A percentile compares a stretch with the other conserved stretches of the same genome.
Evolutionary conservation across 768 basidiomycete species (phyloP).

Genomic region (Podaxis carcinomalis): DNA sequence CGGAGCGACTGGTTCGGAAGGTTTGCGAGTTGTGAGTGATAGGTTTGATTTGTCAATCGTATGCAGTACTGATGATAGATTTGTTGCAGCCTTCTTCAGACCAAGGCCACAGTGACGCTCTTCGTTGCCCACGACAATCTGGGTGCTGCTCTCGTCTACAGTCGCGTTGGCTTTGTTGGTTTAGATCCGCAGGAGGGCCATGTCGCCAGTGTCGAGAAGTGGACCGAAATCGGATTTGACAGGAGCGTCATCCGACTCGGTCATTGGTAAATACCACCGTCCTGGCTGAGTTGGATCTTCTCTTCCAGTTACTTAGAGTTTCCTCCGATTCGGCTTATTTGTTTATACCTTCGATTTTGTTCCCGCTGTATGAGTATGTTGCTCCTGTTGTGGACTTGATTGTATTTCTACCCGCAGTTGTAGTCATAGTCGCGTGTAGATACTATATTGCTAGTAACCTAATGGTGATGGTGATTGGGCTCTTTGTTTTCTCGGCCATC

Average conservation of each 20-base stretch:
- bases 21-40: conserved; percentile 51
- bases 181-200: conserved; percentile 26
- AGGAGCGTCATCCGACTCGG: conserved; percentile 43
- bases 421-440: background rate
- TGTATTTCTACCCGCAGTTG: background rate
- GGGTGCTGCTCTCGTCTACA: conserved; percentile 50
- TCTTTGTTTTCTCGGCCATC: no score
- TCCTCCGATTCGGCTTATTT: no score
- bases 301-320: background rate
- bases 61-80: conserved; percentile 16
- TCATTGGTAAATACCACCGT: conserved; percentile 49
- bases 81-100: conserved; percentile 24
- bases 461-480: no score
- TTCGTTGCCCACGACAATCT: conserved; percentile 60
- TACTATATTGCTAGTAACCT: no score
- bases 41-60: background rate
- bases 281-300: background rate
- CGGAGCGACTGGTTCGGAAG: conserved; percentile 54
- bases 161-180: conserved; percentile 63
- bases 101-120: conserved; percentile 50
- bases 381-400: background rate
- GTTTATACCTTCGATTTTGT: no score
- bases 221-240: conserved; percentile 67
- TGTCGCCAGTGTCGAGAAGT: conserved; percentile 40
- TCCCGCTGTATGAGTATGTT: no score